Evolutionary conservation across 345 rosid genomes (phyloP).

Genomic region (Eucalyptus cloeziana): DNA sequence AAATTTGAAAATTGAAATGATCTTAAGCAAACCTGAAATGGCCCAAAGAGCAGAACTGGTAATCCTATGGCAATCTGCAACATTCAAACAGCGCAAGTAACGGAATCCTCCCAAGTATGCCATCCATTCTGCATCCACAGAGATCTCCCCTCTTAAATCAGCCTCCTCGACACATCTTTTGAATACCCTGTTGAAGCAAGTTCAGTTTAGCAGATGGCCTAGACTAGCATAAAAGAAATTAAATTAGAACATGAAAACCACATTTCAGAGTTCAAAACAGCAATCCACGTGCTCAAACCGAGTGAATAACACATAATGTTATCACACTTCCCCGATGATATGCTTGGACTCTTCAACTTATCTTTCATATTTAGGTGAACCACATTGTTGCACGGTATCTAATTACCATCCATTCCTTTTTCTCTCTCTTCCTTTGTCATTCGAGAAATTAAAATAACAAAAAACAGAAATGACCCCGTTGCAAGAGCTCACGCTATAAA

Average conservation of each 20-base stretch:
- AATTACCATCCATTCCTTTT: neutral
- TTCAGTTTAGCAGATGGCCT: neutral
- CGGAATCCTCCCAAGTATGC: conserved; percentile 80
- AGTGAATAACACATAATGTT: neutral
- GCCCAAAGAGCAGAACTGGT: conserved; percentile 70
- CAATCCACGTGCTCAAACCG: neutral
- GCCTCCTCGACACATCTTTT: conserved; percentile 57
- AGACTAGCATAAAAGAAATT: neutral
- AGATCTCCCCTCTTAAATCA: conserved; percentile 54
- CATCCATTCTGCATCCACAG: conserved; percentile 88
- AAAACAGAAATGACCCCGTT: neutral
- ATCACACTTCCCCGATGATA: neutral
- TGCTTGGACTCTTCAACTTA: neutral
- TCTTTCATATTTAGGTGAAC: neutral
- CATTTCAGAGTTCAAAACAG: neutral
- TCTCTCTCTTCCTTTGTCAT: neutral
- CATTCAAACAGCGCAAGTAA: conserved; percentile 35
- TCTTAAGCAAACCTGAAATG: conserved; percentile 32
- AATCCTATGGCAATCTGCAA: conserved; percentile 61
- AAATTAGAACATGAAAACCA: neutral
- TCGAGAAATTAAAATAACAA: neutral
- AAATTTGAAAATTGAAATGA: neutral
- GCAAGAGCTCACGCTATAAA: neutral
- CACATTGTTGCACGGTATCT: neutral
- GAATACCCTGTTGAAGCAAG: conserved; percentile 42